Evolutionary conservation across 352 stramenopile genomes (phyloP).

Genomic region (Phytophthora capsici): DNA sequence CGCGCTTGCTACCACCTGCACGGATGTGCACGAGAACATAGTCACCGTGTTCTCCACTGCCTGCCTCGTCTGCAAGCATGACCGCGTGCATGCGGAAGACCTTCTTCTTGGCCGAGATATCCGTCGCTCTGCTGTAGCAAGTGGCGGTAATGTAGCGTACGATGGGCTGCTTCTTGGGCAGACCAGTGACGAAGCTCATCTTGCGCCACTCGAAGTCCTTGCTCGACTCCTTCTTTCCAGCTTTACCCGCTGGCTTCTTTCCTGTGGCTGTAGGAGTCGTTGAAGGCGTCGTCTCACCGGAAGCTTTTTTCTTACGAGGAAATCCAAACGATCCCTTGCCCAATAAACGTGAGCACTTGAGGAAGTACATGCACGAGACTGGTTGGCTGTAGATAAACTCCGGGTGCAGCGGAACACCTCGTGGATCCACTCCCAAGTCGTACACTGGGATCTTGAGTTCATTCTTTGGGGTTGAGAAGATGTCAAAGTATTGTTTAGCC

Average conservation of each 20-base stretch:
- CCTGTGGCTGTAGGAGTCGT: constrained; percentile 15
- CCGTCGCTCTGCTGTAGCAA: constrained; percentile 70
- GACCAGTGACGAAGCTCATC: constrained; percentile 82
- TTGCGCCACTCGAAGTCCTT: constrained; percentile 87
- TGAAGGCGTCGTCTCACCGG: constrained; percentile 10
- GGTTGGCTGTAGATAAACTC: constrained; percentile 83
- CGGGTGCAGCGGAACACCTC: constrained; percentile 72
- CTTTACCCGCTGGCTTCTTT: constrained; percentile 30
- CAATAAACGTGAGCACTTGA: constrained; percentile 62
- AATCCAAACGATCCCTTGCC: constrained; percentile 79
- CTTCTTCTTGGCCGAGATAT: constrained; percentile 69
- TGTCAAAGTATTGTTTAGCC: constrained; percentile 65
- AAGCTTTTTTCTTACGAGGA: constrained; percentile 60
- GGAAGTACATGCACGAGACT: constrained; percentile 81
- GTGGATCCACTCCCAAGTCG: constrained; percentile 72
- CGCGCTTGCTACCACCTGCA: constrained; percentile 70
- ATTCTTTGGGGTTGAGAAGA: constrained; percentile 49
- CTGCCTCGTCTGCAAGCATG: constrained; percentile 65
- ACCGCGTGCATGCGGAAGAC: constrained; percentile 84
- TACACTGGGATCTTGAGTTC: constrained; percentile 63
- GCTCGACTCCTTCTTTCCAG: constrained; percentile 52
- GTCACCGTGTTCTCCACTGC: constrained; percentile 52
- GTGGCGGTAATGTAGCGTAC: constrained; percentile 83
- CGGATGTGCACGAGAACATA: constrained; percentile 83
- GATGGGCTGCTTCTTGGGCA: constrained; percentile 76